phyloP scores from a whole-genome alignment of 495 filamentous ascomycete genomes.

The Podospora tetraspora region DNA sequence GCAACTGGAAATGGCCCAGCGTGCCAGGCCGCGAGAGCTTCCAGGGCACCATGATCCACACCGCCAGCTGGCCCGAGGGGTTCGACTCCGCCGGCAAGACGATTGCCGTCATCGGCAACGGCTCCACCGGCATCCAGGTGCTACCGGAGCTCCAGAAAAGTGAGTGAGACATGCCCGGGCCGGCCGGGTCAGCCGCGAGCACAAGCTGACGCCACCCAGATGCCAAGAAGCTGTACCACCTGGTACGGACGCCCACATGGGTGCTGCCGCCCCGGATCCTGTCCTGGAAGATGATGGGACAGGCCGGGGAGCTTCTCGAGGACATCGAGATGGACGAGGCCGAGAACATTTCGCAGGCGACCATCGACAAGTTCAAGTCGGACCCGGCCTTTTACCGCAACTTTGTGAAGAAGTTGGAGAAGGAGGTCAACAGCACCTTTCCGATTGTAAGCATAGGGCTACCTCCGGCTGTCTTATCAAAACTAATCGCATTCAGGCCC shows the following conservation, averaged over 20 bases:
- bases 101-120: constrained; percentile 57
- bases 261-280: constrained; percentile 50
- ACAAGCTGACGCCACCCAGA: constrained; percentile 27
- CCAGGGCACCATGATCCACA: constrained; percentile 52
- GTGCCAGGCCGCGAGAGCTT: constrained; percentile 45
- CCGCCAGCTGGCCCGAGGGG: constrained; percentile 52
- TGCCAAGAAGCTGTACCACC: constrained; percentile 42
- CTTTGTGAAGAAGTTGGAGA: constrained; percentile 39
- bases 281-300: constrained; percentile 41
- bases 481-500: constrained; percentile 16
- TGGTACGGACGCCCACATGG: constrained; percentile 62
- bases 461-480: not conserved
- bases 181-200: constrained; percentile 32
- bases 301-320: constrained; percentile 23
- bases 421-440: constrained; percentile 43
- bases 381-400: constrained; percentile 34
- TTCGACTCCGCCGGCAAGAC: constrained; percentile 54
- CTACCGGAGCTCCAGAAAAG: constrained; percentile 55
- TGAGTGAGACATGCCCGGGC: constrained; percentile 25
- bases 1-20: constrained; percentile 60
- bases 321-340: constrained; percentile 27
- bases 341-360: constrained; percentile 39
- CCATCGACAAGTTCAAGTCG: constrained; percentile 44
- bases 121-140: constrained; percentile 54
- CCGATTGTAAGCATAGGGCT: constrained; percentile 32